Conservation (phyloP, 2,329 filamentous ascomycete genomes). For the Bipolaris oryzae region DNA sequence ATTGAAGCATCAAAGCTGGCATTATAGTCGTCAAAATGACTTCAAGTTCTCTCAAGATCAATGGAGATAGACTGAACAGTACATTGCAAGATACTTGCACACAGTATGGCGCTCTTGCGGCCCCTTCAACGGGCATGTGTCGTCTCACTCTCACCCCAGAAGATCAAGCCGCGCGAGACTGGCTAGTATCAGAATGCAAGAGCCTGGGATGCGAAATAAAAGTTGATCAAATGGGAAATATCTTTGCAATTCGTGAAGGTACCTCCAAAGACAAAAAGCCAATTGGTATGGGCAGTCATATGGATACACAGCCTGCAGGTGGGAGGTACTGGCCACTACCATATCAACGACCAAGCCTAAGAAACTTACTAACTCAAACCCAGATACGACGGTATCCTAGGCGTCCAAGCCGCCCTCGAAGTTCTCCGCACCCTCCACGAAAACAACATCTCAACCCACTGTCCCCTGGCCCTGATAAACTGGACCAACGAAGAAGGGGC, state of each 20-base stretch:
- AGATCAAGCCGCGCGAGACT: conserved; percentile 39
- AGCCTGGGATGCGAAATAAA: conserved; percentile 38
- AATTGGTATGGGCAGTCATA: conserved; percentile 55
- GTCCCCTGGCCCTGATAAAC: conserved; percentile 73
- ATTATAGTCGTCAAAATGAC: conserved; percentile 8
- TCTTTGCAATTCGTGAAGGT: conserved; percentile 41
- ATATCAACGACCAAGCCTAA: accelerated
- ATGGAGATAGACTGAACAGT: conserved; percentile 30
- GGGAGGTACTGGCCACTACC: conserved; percentile 5
- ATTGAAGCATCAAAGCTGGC: not conserved
- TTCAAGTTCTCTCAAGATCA: conserved; percentile 20
- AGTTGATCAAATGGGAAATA: conserved; percentile 46
- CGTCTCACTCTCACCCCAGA: conserved; percentile 64
- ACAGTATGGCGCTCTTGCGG: conserved; percentile 33
- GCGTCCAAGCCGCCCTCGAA: conserved; percentile 65
- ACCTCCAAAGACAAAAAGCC: conserved; percentile 56
- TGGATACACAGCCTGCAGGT: conserved; percentile 57
- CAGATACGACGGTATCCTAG: conserved; percentile 76
- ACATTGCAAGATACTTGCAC: conserved; percentile 37
- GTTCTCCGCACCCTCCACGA: conserved; percentile 48
- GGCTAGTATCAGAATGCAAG: conserved; percentile 38
- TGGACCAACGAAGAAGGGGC: conserved; percentile 85
- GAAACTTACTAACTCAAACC: not conserved
- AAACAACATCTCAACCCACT: conserved; percentile 52
- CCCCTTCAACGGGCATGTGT: conserved; percentile 69